Evolutionary conservation across 2,329 filamentous ascomycete genomes (phyloP), one percentile per base, ranked within the genome.

Genomic region (Ceratocystis eucalypticola): DNA sequence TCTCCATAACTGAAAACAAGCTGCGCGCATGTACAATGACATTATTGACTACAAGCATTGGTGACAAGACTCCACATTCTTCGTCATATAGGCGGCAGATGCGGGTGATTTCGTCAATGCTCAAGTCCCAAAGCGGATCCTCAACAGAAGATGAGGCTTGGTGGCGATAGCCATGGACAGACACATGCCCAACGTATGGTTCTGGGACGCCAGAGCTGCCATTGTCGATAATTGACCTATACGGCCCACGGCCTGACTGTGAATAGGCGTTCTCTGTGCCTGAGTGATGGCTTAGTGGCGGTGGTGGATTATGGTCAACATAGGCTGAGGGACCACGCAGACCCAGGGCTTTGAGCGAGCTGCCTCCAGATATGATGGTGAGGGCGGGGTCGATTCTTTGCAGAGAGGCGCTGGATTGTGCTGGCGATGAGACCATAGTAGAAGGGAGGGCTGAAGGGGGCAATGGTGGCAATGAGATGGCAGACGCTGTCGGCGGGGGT

Each of bases 11-110:
- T 0, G 83, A 80, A 66, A 86, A 87, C 0, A 96, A 77, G 68
- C 81, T 80, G 69, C 83, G 85, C 5, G 87, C 86, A 73, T 96
- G 88, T 5, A 79, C 78, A 46, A 89, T 85, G 48, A 95, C 78
- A 53, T 81, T 80, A 53, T 88, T 83, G 45, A 96, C 88, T 70
- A 89, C 83, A 61, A 96, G 75, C 3, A 96, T 83, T 0, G 93
- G 93, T 74, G 96, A 96, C 90, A 96, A 95, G 71, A 93, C 83
- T 55, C 90, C 90, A 71, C 95, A 87, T 73, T 96, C 92, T 71
- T 96, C 91, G 70, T 96, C 89, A 72, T 94, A 93, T 0, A 95
- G 79, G 15, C 84, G 81, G 70, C 89, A 90, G 15, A 96, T 77
- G 1, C 90, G 84, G 22, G 93, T 75, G 71, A 94, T 89, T 72